Base-by-base conservation (phyloP, 495 filamentous ascomycete genomes). In the Letharia columbiana region DNA sequence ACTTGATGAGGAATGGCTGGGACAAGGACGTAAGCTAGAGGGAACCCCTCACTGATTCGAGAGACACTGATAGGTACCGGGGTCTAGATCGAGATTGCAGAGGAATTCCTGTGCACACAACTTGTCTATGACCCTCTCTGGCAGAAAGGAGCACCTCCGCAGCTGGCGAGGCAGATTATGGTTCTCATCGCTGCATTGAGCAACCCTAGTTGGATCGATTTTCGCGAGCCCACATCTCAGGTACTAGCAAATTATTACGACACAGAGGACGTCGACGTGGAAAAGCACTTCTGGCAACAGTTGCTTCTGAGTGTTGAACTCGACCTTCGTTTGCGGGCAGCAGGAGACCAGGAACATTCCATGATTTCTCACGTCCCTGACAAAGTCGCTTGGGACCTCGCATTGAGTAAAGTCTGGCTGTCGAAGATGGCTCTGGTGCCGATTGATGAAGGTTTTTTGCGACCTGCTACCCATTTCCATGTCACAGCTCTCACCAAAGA, bases 281-380 rank as follows among this genome's bases (percentile, higher is more conserved):
- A 79, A 52, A 83, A 83, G 56, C 58, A 68, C 33, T 90, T 91
- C 77, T 91, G 88, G 73, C 87, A 89, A 75, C 88, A 90, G 73
- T 75, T 91, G 37, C 77, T 91, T 13, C 78, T 91, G 54, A 85
- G 86, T 66, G 78, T 87, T 61, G 88, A 90, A 73, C 76, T 91
- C 7, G 83, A 89, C 67, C 72, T 84, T 49, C 82, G 88, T 28
- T 84, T 88, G 61, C 80, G 84, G 66, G 83, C 35, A 39, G 49
- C 41, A 58, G 33, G 28, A 18, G 6, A 31, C n/a, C 20, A 42
- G 18, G 45, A 37, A n/a, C 17, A 4, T 0, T 54, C 35, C 37
- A 54, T 68, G 47, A 64, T 49, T 5, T n/a, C 17, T 40, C 42
- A 35, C 39, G 58, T 65, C 17, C 86, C 87, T 8, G 84, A 86